Conservation (phyloP, 179 eudicot genomes). For the Camellia oleifera region DNA sequence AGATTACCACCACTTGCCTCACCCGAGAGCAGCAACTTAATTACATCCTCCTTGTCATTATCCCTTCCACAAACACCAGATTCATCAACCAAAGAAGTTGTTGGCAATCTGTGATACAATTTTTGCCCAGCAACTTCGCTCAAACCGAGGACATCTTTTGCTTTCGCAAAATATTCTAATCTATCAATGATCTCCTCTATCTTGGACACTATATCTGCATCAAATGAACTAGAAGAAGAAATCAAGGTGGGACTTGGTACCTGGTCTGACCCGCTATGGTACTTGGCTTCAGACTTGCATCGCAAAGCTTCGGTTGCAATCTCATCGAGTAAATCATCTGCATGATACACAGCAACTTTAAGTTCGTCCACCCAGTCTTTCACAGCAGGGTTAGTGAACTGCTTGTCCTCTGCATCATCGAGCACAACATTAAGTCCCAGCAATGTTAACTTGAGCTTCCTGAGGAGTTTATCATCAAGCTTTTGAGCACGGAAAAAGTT, state of each 20-base stretch:
- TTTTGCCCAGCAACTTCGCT: not conserved
- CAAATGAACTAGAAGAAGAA: not conserved
- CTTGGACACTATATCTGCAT: not conserved
- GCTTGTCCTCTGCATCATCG: not conserved
- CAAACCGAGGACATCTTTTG: not conserved
- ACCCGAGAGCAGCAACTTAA: not conserved
- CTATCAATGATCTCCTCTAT: not conserved
- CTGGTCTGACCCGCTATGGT: not conserved
- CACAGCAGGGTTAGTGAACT: not conserved
- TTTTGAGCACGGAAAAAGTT: not conserved
- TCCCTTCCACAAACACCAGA: constrained; percentile 24
- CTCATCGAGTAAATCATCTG: not conserved
- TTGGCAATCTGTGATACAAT: not conserved
- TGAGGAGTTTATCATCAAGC: not conserved
- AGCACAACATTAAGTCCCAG: not conserved
- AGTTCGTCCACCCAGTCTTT: not conserved
- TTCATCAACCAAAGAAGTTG: constrained; percentile 17
- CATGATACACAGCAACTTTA: not conserved
- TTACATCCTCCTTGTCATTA: constrained; percentile 17
- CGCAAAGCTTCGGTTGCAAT: not conserved
- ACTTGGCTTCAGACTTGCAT: not conserved
- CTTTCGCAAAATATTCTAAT: not conserved
- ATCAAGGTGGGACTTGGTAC: not conserved
- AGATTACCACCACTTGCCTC: not conserved
- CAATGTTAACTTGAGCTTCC: not conserved